Conservation (phyloP, 2,329 filamentous ascomycete genomes). For the Ambrosiella beaveri region DNA sequence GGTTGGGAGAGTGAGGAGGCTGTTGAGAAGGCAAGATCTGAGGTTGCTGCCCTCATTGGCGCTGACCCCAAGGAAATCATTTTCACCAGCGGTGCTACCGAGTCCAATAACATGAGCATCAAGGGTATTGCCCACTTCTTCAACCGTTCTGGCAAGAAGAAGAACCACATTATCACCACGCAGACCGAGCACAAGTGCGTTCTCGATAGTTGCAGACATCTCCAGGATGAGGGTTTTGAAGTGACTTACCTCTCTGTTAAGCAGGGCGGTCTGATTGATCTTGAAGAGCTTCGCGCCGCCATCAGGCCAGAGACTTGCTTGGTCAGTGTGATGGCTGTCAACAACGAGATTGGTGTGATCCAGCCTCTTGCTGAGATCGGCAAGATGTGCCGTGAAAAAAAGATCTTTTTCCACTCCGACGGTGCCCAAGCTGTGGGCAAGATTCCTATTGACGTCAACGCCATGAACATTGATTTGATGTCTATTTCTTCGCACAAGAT, state of each 20-base stretch:
- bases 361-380: conserved; percentile 91
- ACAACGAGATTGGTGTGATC: conserved; percentile 99
- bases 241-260: conserved; percentile 93
- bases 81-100: conserved; percentile 93
- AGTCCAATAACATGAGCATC: conserved; percentile 99
- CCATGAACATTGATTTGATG: conserved; percentile 97
- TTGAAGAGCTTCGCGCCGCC: conserved; percentile 71
- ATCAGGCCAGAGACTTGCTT: conserved; percentile 81
- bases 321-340: conserved; percentile 96
- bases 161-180: conserved; percentile 90
- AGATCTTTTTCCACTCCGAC: conserved; percentile 97
- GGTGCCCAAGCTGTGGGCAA: conserved; percentile 96
- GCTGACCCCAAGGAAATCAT: conserved; percentile 97
- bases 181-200: conserved; percentile 99
- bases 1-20: conserved; percentile 97
- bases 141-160: conserved; percentile 85
- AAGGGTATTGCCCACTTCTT: conserved; percentile 97
- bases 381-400: conserved; percentile 73
- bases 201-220: conserved; percentile 85
- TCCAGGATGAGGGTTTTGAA: conserved; percentile 92
- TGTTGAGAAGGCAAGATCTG: conserved; percentile 67
- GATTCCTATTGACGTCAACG: conserved; percentile 89
- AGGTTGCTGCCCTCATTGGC: conserved; percentile 75
- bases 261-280: conserved; percentile 65
- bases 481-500: conserved; percentile 98